Conservation (phyloP, 2,329 filamentous ascomycete genomes). For the Botryotinia globosa region DNA sequence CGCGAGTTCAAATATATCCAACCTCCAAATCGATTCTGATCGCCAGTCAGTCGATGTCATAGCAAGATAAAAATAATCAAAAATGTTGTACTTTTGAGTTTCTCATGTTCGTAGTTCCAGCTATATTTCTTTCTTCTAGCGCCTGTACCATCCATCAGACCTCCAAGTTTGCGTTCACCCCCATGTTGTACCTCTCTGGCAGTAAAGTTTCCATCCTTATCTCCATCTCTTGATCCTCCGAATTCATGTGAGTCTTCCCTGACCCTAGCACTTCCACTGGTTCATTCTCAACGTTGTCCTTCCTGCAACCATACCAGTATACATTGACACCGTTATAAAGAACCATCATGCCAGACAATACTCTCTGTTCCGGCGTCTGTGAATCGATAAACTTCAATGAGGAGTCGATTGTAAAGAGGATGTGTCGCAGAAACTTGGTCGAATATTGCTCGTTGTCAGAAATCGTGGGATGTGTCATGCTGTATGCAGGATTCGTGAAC, state of each 20-base stretch:
- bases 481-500: not conserved
- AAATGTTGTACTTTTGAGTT: not conserved
- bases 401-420: not conserved
- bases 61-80: not conserved
- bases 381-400: not conserved
- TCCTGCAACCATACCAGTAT: not conserved
- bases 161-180: not conserved
- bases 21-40: not conserved
- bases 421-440: not conserved
- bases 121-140: not conserved
- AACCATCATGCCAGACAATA: not conserved
- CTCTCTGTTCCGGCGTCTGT: not conserved
- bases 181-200: not conserved
- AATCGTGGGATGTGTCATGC: not conserved
- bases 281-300: not conserved
- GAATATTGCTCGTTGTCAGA: not conserved
- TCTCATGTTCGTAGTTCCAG: not conserved
- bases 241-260: rapidly evolving
- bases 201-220: not conserved
- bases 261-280: not conserved
- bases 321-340: not conserved
- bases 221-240: not conserved
- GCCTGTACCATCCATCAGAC: not conserved
- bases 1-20: not conserved
- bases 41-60: not conserved